Evolutionary conservation across 129 eudicot genomes (phyloP).

Genomic region (Flaveria linearis): DNA sequence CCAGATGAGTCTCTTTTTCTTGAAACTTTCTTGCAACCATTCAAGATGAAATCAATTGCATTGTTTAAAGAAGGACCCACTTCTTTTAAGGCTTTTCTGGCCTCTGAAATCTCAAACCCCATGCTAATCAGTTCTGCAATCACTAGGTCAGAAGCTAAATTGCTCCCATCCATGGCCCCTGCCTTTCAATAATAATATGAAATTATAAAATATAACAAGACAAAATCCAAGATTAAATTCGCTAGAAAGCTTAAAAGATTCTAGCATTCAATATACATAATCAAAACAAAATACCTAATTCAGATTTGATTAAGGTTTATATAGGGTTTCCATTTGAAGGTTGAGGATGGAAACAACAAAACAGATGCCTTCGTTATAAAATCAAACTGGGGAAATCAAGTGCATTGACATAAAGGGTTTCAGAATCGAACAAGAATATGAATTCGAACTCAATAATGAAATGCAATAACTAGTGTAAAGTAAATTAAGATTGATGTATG

Average conservation of each 20-base stretch:
- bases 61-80: conserved; percentile 67
- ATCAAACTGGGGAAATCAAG: too few species aligned
- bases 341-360: too few species aligned
- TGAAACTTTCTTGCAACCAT: conserved; percentile 29
- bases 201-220: background rate
- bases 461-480: background rate
- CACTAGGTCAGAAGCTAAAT: conserved; percentile 43
- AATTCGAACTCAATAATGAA: background rate
- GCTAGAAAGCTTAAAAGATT: background rate
- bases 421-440: background rate
- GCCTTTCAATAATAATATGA: conserved; percentile 8
- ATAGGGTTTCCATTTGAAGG: background rate
- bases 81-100: conserved; percentile 54
- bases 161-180: conserved; percentile 52
- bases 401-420: too few species aligned
- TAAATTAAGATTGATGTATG: background rate
- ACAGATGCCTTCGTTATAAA: too few species aligned
- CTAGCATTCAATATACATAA: background rate
- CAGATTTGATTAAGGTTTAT: background rate
- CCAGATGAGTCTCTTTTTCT: conserved; percentile 42
- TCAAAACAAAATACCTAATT: background rate
- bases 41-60: conserved; percentile 62
- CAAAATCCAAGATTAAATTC: background rate
- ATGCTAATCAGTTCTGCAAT: conserved; percentile 63
- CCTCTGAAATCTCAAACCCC: conserved; percentile 67